These are phyloP conservation scores for Candida sphagnicola DNA, from an alignment of 805 yeast species.

Conservation along the genomic window DNA sequence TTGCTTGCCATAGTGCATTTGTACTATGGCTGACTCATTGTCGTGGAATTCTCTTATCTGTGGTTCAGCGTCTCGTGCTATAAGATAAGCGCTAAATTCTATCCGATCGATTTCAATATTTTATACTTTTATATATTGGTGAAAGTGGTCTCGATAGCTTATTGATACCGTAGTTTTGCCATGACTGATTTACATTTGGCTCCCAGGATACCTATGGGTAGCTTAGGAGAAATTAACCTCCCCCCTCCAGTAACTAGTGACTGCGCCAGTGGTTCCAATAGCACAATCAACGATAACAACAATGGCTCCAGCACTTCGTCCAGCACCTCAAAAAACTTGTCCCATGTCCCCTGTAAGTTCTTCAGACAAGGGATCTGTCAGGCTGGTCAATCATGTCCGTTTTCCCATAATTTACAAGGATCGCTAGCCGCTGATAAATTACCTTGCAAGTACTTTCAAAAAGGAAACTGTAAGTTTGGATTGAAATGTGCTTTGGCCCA, in stretches of 20 bases:
- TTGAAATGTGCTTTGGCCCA: conserved; percentile 93
- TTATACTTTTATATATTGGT: too few relatives aligned
- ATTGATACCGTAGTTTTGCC: background rate
- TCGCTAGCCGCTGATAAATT: conserved; percentile 47
- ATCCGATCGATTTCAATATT: too few relatives aligned
- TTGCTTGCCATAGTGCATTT: background rate
- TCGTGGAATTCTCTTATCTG: background rate
- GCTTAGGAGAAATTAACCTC: too few relatives aligned
- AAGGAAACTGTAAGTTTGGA: conserved; percentile 97
- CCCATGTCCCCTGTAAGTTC: conserved; percentile 97
- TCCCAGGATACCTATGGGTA: too few relatives aligned
- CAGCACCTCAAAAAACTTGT: conserved; percentile 46
- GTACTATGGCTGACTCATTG: background rate
- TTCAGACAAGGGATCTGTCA: conserved; percentile 90
- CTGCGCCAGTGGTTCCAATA: too few relatives aligned
- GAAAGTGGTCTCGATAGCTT: too few relatives aligned
- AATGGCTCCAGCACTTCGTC: background rate
- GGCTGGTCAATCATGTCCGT: conserved; percentile 90
- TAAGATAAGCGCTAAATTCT: too few relatives aligned
- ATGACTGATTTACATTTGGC: too few relatives aligned
- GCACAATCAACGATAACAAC: too few relatives aligned
- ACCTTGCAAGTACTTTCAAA: conserved; percentile 90
- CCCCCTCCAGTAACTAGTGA: background rate
- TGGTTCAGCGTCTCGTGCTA: conserved; percentile 1
- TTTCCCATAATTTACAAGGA: conserved; percentile 70